Evolutionary conservation across 352 stramenopile species (phyloP).

Genomic region (Globisporangium orthogonon): DNA sequence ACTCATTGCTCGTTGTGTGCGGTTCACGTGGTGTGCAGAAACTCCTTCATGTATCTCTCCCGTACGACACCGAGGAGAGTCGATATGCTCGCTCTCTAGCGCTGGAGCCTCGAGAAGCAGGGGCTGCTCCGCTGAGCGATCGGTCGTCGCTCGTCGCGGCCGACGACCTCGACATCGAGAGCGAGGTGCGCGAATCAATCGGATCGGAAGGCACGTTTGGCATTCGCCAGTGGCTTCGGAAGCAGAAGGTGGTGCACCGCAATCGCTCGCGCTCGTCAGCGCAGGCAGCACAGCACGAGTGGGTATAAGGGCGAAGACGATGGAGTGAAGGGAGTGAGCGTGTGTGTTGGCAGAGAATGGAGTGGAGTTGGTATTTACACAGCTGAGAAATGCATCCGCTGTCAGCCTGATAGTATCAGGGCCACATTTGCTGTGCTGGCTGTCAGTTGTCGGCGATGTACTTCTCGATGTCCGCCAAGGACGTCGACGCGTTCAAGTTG

Average conservation of each 20-base stretch:
- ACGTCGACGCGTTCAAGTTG: constrained; percentile 12
- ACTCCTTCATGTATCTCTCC: constrained; percentile 63
- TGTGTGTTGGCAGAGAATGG: background rate
- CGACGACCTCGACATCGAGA: constrained; percentile 70
- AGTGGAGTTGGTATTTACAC: background rate
- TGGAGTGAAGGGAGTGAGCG: background rate
- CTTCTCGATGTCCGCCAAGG: constrained; percentile 36
- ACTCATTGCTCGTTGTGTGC: background rate
- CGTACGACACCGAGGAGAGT: constrained; percentile 68
- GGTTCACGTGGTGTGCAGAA: constrained; percentile 20
- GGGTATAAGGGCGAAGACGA: constrained; percentile 35
- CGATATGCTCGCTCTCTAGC: constrained; percentile 67
- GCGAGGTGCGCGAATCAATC: constrained; percentile 71
- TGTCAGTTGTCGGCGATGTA: constrained; percentile 45
- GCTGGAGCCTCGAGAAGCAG: constrained; percentile 70
- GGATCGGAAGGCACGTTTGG: constrained; percentile 69
- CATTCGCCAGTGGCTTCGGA: constrained; percentile 77
- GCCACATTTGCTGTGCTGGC: background rate
- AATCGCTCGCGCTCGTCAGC: constrained; percentile 62
- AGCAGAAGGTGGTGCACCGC: constrained; percentile 76
- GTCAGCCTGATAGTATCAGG: background rate
- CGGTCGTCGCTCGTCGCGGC: constrained; percentile 35
- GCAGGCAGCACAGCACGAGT: constrained; percentile 49
- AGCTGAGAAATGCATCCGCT: background rate
- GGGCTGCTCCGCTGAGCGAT: constrained; percentile 53